These are phyloP conservation scores for Sugiyamaella qingdaonensis DNA, from an alignment of 805 yeast genomes.

Conservation along the genomic window DNA sequence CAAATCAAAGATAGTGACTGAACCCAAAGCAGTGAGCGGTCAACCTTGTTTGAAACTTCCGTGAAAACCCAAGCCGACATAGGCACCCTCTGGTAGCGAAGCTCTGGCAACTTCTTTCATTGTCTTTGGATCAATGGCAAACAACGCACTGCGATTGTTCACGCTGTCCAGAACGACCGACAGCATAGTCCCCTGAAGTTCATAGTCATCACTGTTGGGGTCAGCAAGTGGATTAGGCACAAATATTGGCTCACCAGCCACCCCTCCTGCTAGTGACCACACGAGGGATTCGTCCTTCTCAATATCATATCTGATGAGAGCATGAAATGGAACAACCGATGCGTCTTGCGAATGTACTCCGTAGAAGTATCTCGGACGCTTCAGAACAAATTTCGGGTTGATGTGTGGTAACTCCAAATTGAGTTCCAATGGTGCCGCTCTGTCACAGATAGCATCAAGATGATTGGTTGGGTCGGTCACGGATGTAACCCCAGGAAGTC, in stretches of 20 bases:
- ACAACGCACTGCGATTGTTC: conserved; percentile 10
- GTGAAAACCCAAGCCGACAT: conserved; percentile 19
- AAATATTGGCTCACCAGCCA: conserved; percentile 13
- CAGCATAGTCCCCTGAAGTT: conserved; percentile 17
- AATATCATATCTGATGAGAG: background rate
- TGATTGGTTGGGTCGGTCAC: background rate
- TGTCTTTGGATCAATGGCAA: conserved; percentile 16
- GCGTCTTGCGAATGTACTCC: background rate
- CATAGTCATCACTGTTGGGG: background rate
- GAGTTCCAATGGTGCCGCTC: background rate
- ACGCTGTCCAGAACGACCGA: conserved; percentile 15
- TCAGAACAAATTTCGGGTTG: background rate
- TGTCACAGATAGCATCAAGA: background rate
- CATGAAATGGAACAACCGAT: background rate
- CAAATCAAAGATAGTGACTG: too few relatives aligned
- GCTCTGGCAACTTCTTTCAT: conserved; percentile 17
- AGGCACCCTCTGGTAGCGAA: conserved; percentile 8
- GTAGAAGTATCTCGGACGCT: background rate
- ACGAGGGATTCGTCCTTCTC: background rate
- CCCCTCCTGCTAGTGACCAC: conserved; percentile 2
- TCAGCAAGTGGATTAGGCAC: conserved; percentile 8
- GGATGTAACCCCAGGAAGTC: background rate
- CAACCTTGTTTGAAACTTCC: conserved; percentile 6
- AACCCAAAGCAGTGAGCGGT: too few relatives aligned
- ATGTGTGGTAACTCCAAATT: background rate